Conservation (phyloP, 148 eudicot genomes). For the Polygonum maritimum region DNA sequence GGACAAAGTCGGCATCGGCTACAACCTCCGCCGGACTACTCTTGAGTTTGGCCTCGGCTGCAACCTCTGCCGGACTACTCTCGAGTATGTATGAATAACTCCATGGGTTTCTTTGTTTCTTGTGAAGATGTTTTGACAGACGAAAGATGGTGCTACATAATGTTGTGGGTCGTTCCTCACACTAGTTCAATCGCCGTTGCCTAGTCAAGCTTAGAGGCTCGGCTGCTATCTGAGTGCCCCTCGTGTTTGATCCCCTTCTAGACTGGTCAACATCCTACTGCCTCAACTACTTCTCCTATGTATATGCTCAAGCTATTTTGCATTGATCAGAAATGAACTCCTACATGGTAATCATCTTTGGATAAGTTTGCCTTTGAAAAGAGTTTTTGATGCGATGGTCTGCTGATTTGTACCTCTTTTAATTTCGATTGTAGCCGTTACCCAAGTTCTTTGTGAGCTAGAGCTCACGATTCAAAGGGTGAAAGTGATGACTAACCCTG, state of each 20-base stretch:
- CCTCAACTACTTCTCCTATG: constrained; percentile 35
- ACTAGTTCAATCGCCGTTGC: constrained; percentile 29
- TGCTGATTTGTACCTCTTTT: not conserved
- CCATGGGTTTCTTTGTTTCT: not conserved
- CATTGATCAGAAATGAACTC: constrained; percentile 54
- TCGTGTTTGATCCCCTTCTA: constrained; percentile 47
- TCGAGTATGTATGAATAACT: too few relatives aligned
- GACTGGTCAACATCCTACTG: constrained; percentile 32
- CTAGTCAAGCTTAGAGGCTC: constrained; percentile 59
- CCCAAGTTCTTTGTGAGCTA: constrained; percentile 62
- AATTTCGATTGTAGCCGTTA: constrained; percentile 41
- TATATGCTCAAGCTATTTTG: constrained; percentile 55
- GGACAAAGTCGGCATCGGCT: constrained; percentile 65
- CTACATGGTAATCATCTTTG: constrained; percentile 40
- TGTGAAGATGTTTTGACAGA: constrained; percentile 59
- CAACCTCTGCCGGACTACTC: too few relatives aligned
- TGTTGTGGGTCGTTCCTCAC: constrained; percentile 67
- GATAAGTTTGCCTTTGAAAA: too few relatives aligned
- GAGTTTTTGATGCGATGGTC: not conserved
- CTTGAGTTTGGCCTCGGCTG: constrained; percentile 61
- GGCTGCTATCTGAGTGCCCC: constrained; percentile 58
- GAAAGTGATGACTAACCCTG: constrained; percentile 80
- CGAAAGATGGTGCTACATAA: constrained; percentile 75
- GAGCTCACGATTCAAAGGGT: constrained; percentile 67
- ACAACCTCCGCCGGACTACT: constrained; percentile 58